A percentile compares a stretch with the other conserved stretches of the same genome.
phyloP scores from a whole-genome alignment of 1,139 yeast species.

The Blastobotrys serpentis region DNA sequence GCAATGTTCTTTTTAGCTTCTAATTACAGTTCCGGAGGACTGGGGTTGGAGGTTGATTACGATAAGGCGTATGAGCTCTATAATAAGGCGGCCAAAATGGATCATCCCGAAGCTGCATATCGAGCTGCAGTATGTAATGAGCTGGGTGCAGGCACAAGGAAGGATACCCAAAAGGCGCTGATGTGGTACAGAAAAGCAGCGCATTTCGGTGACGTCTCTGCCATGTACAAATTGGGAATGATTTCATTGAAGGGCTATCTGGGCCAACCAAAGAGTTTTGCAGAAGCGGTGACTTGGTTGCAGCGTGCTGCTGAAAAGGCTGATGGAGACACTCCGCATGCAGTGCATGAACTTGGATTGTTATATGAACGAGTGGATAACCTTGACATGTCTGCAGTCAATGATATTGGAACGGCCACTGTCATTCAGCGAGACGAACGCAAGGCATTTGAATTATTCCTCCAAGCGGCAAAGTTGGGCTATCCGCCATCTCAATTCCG shows the following conservation, averaged over 20 bases:
- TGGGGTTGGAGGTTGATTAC: constrained; percentile 55
- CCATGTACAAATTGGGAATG: constrained; percentile 72
- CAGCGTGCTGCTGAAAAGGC: constrained; percentile 52
- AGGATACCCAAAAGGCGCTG: constrained; percentile 49
- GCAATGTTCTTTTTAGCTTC: constrained; percentile 62
- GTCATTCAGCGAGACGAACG: constrained; percentile 45
- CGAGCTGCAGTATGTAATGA: constrained; percentile 69
- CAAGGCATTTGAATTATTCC: constrained; percentile 67
- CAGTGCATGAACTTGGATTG: constrained; percentile 65
- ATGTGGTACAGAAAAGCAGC: constrained; percentile 59
- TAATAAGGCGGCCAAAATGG: constrained; percentile 53
- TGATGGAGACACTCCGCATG: constrained; percentile 49
- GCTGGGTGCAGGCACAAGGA: constrained; percentile 57
- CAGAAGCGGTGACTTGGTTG: constrained; percentile 56
- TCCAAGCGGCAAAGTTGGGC: constrained; percentile 72
- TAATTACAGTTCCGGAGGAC: constrained; percentile 55
- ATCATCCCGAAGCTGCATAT: constrained; percentile 60
- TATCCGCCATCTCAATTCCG: constrained; percentile 83
- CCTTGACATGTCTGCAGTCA: constrained; percentile 40
- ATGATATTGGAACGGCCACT: constrained; percentile 24
- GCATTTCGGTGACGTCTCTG: constrained; percentile 51
- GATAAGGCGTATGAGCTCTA: constrained; percentile 60
- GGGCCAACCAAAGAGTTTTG: constrained; percentile 45
- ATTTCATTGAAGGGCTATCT: constrained; percentile 54
- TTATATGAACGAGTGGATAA: constrained; percentile 62